Conservation (phyloP, 202 grass and related monocot species). For the Elaeis oleifera region DNA sequence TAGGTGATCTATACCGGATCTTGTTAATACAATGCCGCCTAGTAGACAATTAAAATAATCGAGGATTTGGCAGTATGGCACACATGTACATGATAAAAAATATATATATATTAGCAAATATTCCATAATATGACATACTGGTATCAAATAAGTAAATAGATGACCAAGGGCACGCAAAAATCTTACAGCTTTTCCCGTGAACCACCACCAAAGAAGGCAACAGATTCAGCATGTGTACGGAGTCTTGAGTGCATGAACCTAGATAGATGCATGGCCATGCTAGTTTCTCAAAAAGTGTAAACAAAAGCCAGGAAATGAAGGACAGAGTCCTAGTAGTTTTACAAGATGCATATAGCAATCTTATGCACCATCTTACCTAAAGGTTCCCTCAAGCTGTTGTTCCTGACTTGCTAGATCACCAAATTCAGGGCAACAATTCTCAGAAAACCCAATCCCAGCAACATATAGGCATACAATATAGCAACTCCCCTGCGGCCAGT, state of each 20-base stretch:
- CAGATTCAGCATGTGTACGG: conserved; percentile 91
- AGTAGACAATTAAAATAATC: no score
- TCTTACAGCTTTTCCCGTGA: conserved; percentile 83
- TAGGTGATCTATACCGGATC: no score
- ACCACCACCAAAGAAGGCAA: conserved; percentile 99
- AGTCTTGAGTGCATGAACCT: conserved; percentile 98
- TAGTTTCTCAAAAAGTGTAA: no score
- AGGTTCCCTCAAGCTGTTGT: conserved; percentile 95
- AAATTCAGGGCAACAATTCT: conserved; percentile 85
- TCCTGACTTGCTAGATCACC: conserved; percentile 79
- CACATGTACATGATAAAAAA: no score
- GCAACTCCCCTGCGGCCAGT: conserved; percentile 89
- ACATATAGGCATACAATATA: conserved; percentile 96
- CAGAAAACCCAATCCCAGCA: conserved; percentile 89
- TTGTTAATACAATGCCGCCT: no score
- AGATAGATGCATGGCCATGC: conserved; percentile 4
- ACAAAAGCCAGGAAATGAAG: background rate
- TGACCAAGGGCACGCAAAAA: conserved; percentile 2
- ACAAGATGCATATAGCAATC: conserved; percentile 2
- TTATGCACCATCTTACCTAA: conserved; percentile 48
- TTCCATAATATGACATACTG: no score
- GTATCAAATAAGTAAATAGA: no score
- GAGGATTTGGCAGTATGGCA: no score
- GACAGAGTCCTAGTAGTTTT: background rate
- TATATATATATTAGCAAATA: no score